These are phyloP conservation scores for Tolypocladium paradoxum DNA, from an alignment of 2,329 filamentous ascomycete genomes.

Conservation along the genomic window DNA sequence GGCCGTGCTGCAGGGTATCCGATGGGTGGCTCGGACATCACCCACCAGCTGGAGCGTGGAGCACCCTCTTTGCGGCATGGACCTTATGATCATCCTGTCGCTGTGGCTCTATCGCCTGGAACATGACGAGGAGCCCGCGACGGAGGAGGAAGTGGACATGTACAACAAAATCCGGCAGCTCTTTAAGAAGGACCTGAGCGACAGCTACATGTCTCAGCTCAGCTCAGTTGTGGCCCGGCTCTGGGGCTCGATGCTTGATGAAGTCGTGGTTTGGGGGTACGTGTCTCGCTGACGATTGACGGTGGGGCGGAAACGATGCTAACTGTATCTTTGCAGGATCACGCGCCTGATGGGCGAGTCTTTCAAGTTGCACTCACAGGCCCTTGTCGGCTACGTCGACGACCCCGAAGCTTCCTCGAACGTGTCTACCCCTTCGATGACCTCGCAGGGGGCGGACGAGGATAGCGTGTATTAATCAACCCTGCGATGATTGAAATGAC, in stretches of 20 bases:
- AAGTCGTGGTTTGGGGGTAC: conserved; percentile 99
- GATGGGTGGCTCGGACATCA: conserved; percentile 95
- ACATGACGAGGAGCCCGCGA: conserved; percentile 90
- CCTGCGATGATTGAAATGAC: conserved; percentile 40
- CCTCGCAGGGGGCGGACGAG: conserved; percentile 59
- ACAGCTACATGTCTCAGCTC: conserved; percentile 69
- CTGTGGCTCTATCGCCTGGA: conserved; percentile 98
- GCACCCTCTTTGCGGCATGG: conserved; percentile 90
- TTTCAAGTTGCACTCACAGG: conserved; percentile 93
- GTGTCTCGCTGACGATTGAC: conserved; percentile 27
- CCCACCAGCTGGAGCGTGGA: conserved; percentile 99
- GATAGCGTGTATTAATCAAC: conserved; percentile 57
- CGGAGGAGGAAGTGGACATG: conserved; percentile 75
- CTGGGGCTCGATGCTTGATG: conserved; percentile 97
- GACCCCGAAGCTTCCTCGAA: conserved; percentile 61
- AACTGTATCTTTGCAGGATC: conserved; percentile 44
- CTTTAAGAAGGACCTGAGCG: conserved; percentile 83
- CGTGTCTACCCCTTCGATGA: conserved; percentile 61
- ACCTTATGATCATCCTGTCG: conserved; percentile 95
- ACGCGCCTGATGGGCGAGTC: conserved; percentile 96
- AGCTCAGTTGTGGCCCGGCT: conserved; percentile 92
- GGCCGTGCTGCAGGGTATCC: conserved; percentile 84
- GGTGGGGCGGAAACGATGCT: conserved; percentile 3
- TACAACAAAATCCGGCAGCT: conserved; percentile 86
- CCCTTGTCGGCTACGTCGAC: conserved; percentile 89